Conservation (phyloP, 768 basidiomycete genomes). For the Lanmaoa pseudosensibilis region DNA sequence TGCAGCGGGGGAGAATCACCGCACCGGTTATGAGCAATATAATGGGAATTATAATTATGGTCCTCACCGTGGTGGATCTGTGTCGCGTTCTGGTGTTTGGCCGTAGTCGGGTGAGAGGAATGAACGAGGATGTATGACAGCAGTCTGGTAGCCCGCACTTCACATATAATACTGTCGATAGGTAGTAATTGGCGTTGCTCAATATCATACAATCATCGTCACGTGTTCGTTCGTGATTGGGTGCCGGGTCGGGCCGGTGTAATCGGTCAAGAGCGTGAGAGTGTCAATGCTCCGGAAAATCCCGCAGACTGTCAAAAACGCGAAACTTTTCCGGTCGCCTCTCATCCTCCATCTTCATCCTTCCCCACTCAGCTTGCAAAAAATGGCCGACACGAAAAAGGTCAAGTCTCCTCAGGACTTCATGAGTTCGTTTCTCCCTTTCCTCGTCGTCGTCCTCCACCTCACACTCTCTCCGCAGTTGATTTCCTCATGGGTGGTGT, state of each 20-base stretch:
- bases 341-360: slow-evolving; percentile 45
- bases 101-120: slow-evolving; percentile 21
- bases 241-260: not conserved
- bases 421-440: slow-evolving; percentile 49
- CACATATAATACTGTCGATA: slow-evolving; percentile 14
- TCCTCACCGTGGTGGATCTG: slow-evolving; percentile 20
- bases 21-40: slow-evolving; percentile 27
- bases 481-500: slow-evolving; percentile 98
- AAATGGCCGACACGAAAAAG: slow-evolving; percentile 85
- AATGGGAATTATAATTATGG: slow-evolving; percentile 24
- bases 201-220: not conserved
- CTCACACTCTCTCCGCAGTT: slow-evolving; percentile 44
- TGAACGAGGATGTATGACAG: slow-evolving; percentile 17
- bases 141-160: slow-evolving; percentile 13
- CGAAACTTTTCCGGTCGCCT: slow-evolving; percentile 50
- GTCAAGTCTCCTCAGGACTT: slow-evolving; percentile 91
- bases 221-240: slow-evolving; percentile 4
- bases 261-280: slow-evolving; percentile 34
- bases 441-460: not conserved
- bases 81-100: slow-evolving; percentile 28
- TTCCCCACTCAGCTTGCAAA: slow-evolving; percentile 53
- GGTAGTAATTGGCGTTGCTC: slow-evolving; percentile 9
- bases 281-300: slow-evolving; percentile 27
- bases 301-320: slow-evolving; percentile 38
- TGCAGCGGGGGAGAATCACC: slow-evolving; percentile 21